Percentiles rank a stretch among this genome's conserved stretches.
phyloP scores from a whole-genome alignment of 1,139 yeast species.

The Yamadazyma atmosphaerica region DNA sequence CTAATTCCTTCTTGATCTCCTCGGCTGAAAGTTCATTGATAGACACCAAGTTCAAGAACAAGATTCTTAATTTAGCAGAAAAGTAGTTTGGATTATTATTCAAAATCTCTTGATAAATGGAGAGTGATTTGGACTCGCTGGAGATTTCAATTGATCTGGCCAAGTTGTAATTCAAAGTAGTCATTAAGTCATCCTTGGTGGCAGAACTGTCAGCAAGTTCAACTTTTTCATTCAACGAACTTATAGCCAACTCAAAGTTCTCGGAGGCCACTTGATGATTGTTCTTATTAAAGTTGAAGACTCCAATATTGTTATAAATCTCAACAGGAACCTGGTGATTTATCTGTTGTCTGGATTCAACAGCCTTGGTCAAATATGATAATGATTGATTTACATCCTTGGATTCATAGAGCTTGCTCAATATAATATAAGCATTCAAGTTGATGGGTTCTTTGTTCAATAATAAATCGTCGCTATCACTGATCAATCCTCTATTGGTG shows the following conservation, averaged over 20 bases:
- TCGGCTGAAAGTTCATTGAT: conserved; percentile 33
- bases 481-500: conserved; percentile 39
- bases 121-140: conserved; percentile 45
- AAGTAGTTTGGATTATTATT: conserved; percentile 66
- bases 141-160: conserved; percentile 63
- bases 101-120: conserved; percentile 56
- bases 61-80: conserved; percentile 72
- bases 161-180: conserved; percentile 58
- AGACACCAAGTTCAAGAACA: conserved; percentile 51
- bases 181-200: conserved; percentile 32
- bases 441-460: conserved; percentile 61
- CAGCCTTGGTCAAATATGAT: conserved; percentile 56
- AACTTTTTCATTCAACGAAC: conserved; percentile 16
- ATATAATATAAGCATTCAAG: conserved; percentile 65
- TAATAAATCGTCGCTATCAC: conserved; percentile 26
- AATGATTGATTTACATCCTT: conserved; percentile 60
- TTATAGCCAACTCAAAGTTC: conserved; percentile 52
- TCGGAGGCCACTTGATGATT: conserved; percentile 45
- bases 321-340: conserved; percentile 60
- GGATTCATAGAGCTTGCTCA: conserved; percentile 69
- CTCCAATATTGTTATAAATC: conserved; percentile 82
- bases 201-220: conserved; percentile 27
- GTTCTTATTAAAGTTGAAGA: conserved; percentile 69
- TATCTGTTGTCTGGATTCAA: conserved; percentile 49
- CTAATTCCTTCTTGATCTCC: conserved; percentile 53